A percentile compares a stretch with the other conserved stretches of the same genome.
phyloP scores from a whole-genome alignment of 768 basidiomycete genomes.

The Xerocomellus intermedius region DNA sequence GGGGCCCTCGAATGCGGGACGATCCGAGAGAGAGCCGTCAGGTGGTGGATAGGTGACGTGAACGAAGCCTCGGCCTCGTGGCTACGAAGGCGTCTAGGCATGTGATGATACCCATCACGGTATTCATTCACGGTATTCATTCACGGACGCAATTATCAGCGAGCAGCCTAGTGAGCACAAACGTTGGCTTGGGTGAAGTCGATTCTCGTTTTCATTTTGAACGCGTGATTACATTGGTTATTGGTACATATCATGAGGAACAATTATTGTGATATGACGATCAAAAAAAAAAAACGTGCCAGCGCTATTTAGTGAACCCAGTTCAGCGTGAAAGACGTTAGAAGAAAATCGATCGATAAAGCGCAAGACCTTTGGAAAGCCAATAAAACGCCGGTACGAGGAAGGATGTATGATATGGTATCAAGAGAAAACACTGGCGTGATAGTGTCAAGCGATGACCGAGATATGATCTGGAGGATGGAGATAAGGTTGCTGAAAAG shows the following conservation, averaged over 20 bases:
- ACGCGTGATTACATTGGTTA: neutral
- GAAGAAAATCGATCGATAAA: neutral
- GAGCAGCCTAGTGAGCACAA: neutral
- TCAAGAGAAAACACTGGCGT: neutral
- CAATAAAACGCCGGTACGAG: neutral
- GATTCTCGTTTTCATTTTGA: neutral
- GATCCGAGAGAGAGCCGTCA: neutral
- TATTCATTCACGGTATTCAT: too few species aligned
- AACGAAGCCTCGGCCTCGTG: neutral
- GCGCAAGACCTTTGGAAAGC: neutral
- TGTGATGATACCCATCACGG: too few species aligned
- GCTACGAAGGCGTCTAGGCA: neutral
- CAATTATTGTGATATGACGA: neutral
- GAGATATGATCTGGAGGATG: neutral
- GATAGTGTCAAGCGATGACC: neutral
- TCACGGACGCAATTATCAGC: too few species aligned
- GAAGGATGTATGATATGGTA: slow-evolving; percentile 6
- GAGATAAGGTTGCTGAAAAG: neutral
- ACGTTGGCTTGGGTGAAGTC: neutral
- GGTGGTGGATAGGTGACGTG: neutral
- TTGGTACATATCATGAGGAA: slow-evolving; percentile 6
- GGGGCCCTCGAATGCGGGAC: neutral
- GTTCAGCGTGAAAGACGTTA: slow-evolving; percentile 1
- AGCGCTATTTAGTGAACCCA: slow-evolving; percentile 9
- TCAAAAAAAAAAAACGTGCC: slow-evolving; percentile 1